Evolutionary conservation across 2,329 filamentous ascomycete genomes (phyloP).

Genomic region (Aspergillus amoenus): DNA sequence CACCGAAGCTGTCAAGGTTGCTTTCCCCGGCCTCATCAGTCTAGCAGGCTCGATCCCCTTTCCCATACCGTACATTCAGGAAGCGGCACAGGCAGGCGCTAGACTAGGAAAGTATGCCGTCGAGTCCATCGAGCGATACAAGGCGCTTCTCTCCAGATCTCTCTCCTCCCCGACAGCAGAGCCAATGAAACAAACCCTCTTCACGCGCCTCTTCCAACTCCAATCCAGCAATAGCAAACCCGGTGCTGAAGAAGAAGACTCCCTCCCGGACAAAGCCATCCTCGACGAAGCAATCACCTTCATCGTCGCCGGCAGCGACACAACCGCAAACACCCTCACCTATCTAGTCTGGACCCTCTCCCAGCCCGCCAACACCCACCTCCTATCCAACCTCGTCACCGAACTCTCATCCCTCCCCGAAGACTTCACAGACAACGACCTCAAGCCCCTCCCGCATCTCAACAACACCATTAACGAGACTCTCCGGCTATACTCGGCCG

Average conservation of each 20-base stretch:
- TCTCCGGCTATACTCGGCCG: too few species aligned
- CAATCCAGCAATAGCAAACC: too few species aligned
- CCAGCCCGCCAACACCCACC: too few species aligned
- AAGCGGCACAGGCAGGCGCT: conserved; percentile 12
- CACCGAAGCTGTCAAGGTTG: not conserved
- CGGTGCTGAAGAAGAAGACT: conserved; percentile 14
- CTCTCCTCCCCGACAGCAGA: not conserved
- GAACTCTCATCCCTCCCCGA: too few species aligned
- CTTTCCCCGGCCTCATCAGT: too few species aligned
- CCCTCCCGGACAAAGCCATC: conserved; percentile 35
- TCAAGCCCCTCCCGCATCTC: too few species aligned
- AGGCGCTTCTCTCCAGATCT: conserved; percentile 15
- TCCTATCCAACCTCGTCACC: too few species aligned
- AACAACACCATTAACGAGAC: too few species aligned
- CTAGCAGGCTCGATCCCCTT: too few species aligned
- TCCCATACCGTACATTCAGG: too few species aligned
- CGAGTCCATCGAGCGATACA: conserved; percentile 27
- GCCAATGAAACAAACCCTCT: conserved; percentile 21
- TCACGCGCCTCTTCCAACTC: conserved; percentile 23
- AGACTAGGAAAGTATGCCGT: conserved; percentile 20
- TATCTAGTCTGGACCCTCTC: conserved; percentile 32
- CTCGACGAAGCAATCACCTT: conserved; percentile 42
- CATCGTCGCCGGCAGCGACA: conserved; percentile 55
- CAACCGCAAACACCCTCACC: conserved; percentile 51
- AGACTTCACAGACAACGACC: too few species aligned